Evolutionary conservation across 805 yeast species (phyloP).

Genomic region (Saccharomycopsis babjevae): DNA sequence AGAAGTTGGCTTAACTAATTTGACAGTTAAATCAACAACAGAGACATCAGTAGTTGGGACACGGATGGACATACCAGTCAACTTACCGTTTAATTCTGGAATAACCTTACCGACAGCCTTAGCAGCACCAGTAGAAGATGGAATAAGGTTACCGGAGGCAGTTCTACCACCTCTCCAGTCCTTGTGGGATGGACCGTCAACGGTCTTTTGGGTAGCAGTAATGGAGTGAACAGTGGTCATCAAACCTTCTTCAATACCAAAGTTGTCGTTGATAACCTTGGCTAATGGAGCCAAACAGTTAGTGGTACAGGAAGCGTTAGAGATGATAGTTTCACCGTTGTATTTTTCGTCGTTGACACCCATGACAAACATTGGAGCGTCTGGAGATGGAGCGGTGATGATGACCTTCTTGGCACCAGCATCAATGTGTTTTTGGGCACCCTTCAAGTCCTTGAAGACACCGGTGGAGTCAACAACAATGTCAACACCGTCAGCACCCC

Average conservation of each 20-base stretch:
- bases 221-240: constrained; percentile 96
- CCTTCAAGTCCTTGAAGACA: constrained; percentile 75
- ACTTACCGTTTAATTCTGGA: constrained; percentile 83
- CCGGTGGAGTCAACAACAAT: constrained; percentile 90
- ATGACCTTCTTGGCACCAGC: constrained; percentile 94
- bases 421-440: constrained; percentile 73
- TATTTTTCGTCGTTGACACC: constrained; percentile 83
- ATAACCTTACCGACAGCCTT: constrained; percentile 95
- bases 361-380: constrained; percentile 90
- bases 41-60: constrained; percentile 92
- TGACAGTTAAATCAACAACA: constrained; percentile 85
- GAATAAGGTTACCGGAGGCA: constrained; percentile 90
- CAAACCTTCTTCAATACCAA: constrained; percentile 83
- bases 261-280: constrained; percentile 76
- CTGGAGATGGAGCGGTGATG: constrained; percentile 89
- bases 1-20: constrained; percentile 64
- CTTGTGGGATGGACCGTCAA: constrained; percentile 94
- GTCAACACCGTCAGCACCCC: constrained; percentile 78
- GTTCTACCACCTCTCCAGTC: constrained; percentile 99
- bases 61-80: constrained; percentile 89
- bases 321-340: constrained; percentile 66
- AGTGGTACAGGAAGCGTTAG: constrained; percentile 94
- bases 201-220: constrained; percentile 94
- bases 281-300: constrained; percentile 94
- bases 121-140: constrained; percentile 96